Percentiles rank a stretch among this genome's conserved stretches.
Evolutionary conservation across 2,329 filamentous ascomycete species (phyloP).

Genomic region (Alternaria gansuensis): DNA sequence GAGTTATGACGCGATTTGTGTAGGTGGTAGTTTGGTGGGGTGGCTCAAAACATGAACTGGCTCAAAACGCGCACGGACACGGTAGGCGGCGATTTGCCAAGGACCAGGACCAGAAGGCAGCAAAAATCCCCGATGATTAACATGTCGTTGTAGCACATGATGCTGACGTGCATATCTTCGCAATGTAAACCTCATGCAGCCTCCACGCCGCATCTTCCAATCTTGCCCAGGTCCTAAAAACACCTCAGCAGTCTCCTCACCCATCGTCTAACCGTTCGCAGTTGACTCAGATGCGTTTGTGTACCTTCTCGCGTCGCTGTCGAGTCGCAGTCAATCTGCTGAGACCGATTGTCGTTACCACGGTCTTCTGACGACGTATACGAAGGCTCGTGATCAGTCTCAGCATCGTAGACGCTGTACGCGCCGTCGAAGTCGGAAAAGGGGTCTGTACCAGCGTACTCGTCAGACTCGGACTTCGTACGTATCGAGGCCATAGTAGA

Average conservation of each 20-base stretch:
- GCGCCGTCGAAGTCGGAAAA: constrained; percentile 13
- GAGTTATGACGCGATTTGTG: too few species aligned
- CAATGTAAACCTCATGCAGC: not conserved
- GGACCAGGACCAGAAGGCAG: not conserved
- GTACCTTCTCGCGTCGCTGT: not conserved
- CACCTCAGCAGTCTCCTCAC: not conserved
- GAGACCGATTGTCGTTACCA: not conserved
- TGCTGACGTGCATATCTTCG: not conserved
- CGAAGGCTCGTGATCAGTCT: too few species aligned
- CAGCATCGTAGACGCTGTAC: not conserved
- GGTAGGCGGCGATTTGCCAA: constrained; percentile 20
- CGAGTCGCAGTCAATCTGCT: not conserved
- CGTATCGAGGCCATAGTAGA: constrained; percentile 12
- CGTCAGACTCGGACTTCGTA: not conserved
- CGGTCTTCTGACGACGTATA: too few species aligned
- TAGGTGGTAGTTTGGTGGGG: too few species aligned
- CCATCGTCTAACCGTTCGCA: not conserved
- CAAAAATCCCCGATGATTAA: not conserved
- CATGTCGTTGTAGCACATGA: not conserved
- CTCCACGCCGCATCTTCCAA: not conserved
- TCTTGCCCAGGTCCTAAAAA: not conserved
- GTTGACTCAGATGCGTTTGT: too few species aligned
- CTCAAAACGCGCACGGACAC: too few species aligned
- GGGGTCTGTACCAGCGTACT: not conserved
- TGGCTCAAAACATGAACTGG: too few species aligned